Percentiles rank a stretch among this genome's conserved stretches.
phyloP scores from a whole-genome alignment of 2,329 filamentous ascomycete genomes.

The Colletotrichum sp. region DNA sequence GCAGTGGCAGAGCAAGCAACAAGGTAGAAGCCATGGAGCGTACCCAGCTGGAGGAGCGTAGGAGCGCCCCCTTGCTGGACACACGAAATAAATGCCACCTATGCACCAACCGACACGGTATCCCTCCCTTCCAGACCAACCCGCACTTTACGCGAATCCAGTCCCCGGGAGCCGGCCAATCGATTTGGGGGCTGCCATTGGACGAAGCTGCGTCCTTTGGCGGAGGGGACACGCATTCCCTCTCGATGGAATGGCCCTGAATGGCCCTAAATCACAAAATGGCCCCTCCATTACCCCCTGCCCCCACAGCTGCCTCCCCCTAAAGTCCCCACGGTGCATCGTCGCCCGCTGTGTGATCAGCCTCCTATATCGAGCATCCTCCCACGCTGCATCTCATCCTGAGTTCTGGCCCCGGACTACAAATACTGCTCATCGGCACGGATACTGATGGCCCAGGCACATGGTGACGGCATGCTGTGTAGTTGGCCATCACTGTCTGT shows the following conservation, averaged over 20 bases:
- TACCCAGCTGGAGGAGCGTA: neutral
- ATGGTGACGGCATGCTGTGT: neutral
- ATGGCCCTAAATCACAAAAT: neutral
- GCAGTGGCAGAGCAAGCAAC: neutral
- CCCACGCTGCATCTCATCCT: neutral
- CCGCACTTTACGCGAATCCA: slow-evolving; percentile 17
- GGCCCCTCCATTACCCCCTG: slow-evolving; percentile 3
- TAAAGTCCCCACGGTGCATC: slow-evolving; percentile 14
- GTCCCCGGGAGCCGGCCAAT: neutral
- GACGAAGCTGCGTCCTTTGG: neutral
- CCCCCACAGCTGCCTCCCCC: slow-evolving; percentile 11
- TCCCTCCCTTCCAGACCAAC: slow-evolving; percentile 15
- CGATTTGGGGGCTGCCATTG: neutral
- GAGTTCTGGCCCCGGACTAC: neutral
- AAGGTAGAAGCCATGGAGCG: neutral
- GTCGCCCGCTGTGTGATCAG: neutral
- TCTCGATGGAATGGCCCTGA: slow-evolving; percentile 11
- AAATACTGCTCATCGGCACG: neutral
- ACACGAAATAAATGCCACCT: slow-evolving; percentile 22
- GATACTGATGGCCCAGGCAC: neutral
- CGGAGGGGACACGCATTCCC: slow-evolving; percentile 4
- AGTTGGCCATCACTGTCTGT: neutral
- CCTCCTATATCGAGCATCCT: neutral
- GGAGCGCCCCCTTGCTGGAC: slow-evolving; percentile 13
- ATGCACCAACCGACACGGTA: slow-evolving; percentile 21